Base-by-base conservation (phyloP, 2,329 filamentous ascomycete genomes). In the Ceratocystis papillata region DNA sequence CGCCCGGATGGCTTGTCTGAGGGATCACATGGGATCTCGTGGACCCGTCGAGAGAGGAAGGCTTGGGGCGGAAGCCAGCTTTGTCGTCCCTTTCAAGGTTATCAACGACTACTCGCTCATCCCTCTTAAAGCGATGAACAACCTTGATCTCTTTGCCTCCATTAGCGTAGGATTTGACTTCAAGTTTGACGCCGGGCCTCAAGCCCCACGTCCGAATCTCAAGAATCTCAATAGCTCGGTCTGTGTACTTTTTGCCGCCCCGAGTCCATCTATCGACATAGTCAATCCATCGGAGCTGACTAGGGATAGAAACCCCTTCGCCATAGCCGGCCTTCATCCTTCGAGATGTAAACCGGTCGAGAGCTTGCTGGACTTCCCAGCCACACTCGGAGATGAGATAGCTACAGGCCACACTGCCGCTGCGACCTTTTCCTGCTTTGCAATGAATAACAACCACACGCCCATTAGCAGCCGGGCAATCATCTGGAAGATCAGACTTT, bases 381-480 rank as follows among this genome's bases (percentile, higher is more conserved):
- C 81, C 82, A 72, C 94, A 88, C 73, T 97, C 89, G 6, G 88
- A 86, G 71, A 99, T 94, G 67, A 99, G 79, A 74, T 96, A 97
- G 71, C 88, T 89, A 75, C 90, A 96, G 37, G 87, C 87, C 71
- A 90, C 85, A 0, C 90, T 96, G 3, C 94, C 94, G 70, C 90
- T 96, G 63, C 94, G 82, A 1, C 94, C 94, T 76, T 99, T 99
- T 2, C 94, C 94, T 0, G 94, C 94, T 74, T 97, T 97, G 79
- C 94, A 97, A 75, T 99, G 94, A 6, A 97, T 90, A 5, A 97
- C 92, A 0, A 87, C 87, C 0, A 97, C 90, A 8, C 59, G 63
- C 3, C 63, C 59, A 37, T 67, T 67, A 17, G 46, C 59, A 37
- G 66, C 45, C 28, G 66, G 63, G 55, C 63, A 67, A 12, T 67